Evolutionary conservation across 768 basidiomycete genomes (phyloP), one percentile per base, ranked within the genome.

Genomic region (Daedalea quercina): DNA sequence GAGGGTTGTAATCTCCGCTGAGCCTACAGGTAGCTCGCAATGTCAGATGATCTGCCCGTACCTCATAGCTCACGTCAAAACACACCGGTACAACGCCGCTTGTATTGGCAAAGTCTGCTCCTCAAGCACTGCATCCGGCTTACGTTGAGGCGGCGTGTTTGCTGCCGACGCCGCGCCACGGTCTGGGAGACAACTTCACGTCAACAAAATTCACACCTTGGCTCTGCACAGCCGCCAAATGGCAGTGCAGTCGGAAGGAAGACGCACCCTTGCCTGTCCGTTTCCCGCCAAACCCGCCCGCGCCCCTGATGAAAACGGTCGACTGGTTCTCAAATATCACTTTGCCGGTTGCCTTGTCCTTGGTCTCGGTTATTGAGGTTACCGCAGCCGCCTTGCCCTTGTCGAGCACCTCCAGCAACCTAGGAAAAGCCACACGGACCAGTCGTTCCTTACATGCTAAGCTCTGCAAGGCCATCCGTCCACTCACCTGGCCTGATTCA

Each of bases 221-320:
- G 40, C 40, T 42, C 31, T 49, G 15, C 33, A 17, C 13, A 17
- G 37, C 15, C 13, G 15, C 46, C 7, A 11, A 31, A 48, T 20
- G 15, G 50, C 24, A 17, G 12, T 11, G 20, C 23, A 40, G 28
- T 2, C 20, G 25, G 25, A 11, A 26, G 37, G 28, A 31, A 50
- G n/a, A 60, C 77, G 55, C 62, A 91, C 94, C 90, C 46, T 73
- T 81, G 28, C 93, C 94, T 26, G 68, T 71, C 53, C 90, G 88
- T 73, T 88, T 91, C 17, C 96, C 96, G 2, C 92, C 92, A 67
- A 99, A 96, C 0, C 94, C 94, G n/a, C 96, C 96, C 23, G 90
- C 78, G 1, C 94, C 94, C 52, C 96, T 90, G 57, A 95, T 82
- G 69, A 97, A 89, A 1, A 94, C 75, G 0, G 95, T 99, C 12